A percentile compares a stretch with the other conserved stretches of the same genome.
Evolutionary conservation across 1,139 yeast species (phyloP).

Genomic region (Entelexis paramagnoliae): DNA sequence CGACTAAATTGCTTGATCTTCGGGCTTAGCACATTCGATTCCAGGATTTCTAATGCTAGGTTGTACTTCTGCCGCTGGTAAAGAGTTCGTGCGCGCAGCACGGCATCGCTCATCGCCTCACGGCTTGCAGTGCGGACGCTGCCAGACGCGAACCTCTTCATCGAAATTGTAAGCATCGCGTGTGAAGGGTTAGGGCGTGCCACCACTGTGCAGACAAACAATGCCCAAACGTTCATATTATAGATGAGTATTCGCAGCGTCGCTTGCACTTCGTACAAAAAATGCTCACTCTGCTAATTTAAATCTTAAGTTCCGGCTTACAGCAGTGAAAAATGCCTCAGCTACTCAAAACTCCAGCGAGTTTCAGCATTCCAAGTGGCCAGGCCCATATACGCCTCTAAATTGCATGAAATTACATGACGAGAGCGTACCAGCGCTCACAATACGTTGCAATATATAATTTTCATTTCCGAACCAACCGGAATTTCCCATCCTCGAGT

Average conservation of each 20-base stretch:
- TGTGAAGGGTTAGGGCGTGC: not conserved
- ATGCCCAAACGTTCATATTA: no score
- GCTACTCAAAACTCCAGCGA: no score
- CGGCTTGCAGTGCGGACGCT: constrained; percentile 2
- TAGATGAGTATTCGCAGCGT: no score
- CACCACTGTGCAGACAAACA: not conserved
- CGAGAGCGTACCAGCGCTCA: no score
- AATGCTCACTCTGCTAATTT: no score
- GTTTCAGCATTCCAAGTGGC: no score
- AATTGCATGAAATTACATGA: no score
- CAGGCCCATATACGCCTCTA: no score
- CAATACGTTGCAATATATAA: not conserved
- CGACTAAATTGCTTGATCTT: not conserved
- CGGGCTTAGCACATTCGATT: constrained; percentile 10
- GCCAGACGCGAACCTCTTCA: not conserved
- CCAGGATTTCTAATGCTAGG: constrained; percentile 20
- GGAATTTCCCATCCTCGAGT: constrained; percentile 28
- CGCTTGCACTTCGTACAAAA: no score
- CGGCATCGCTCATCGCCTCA: constrained; percentile 17
- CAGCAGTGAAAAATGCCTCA: no score
- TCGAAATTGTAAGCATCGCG: not conserved
- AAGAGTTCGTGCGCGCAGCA: constrained; percentile 17
- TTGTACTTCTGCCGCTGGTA: constrained; percentile 13
- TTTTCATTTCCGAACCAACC: constrained; percentile 22
- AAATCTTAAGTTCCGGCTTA: no score